Evolutionary conservation across 2,329 filamentous ascomycete species (phyloP), one percentile per base, ranked within the genome.

Genomic region (Rugonectria rugulosa): DNA sequence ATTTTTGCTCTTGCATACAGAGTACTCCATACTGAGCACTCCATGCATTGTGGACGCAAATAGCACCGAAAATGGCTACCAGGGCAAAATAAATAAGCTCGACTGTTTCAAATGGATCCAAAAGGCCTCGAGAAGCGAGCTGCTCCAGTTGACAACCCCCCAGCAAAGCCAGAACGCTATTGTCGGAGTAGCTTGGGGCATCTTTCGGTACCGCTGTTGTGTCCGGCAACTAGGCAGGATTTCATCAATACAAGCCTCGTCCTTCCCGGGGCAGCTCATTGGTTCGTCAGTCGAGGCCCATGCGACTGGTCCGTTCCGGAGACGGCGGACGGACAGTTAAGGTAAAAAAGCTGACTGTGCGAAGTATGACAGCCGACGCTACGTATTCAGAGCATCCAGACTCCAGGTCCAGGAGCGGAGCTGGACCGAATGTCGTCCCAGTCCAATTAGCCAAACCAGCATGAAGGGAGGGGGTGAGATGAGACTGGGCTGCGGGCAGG

Each of bases 331-430:
- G 42, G 29, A 42, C 8, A 38, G 36, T 52, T 53, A 36, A 62
- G 57, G 53, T 53, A 41, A 54, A 50, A 36, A 37, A 51, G 41
- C 29, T 41, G 47, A 46, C 29, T 56, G n/a, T n/a, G n/a, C n/a
- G n/a, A n/a, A n/a, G 53, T 26, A 43, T 45, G 50, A 46, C 55
- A 54, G 55, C 24, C 52, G 29, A 40, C 37, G 46, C 46, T 45
- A 44, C 46, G n/a, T n/a, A n/a, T n/a, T 34, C 46, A 50, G 41
- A 50, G 37, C 47, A 19, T 47, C 42, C 42, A 52, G 37, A 38
- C 62, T 62, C 59, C 53, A 51, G 29, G 34, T 58, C 60, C 59
- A 62, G 57, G 49, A 58, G 63, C 52, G 55, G 62, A 45, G 37
- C 29, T 57, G 57, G 56, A 48, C 45, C 51, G 42, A 56, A 44